Percentiles rank a stretch among this genome's conserved stretches.
phyloP scores from a whole-genome alignment of 495 filamentous ascomycete genomes.

The Penicillium canariense region DNA sequence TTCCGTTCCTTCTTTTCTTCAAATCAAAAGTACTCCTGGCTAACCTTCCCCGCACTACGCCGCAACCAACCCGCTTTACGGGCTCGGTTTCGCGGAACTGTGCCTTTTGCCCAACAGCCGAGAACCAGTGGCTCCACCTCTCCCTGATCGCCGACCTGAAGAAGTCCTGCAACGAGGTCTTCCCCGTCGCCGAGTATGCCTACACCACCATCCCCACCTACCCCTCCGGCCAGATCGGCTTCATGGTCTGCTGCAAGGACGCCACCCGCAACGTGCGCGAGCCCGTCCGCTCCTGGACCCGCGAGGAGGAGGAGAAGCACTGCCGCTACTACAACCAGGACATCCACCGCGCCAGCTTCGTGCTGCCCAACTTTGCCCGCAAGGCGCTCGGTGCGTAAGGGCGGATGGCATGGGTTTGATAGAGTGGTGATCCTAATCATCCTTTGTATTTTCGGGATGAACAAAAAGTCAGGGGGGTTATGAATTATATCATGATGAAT shows the following conservation, averaged over 20 bases:
- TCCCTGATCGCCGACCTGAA: conserved; percentile 85
- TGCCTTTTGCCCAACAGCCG: conserved; percentile 57
- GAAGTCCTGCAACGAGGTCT: conserved; percentile 95
- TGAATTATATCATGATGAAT: conserved; percentile 21
- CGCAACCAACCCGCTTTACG: conserved; percentile 38
- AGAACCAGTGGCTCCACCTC: conserved; percentile 99
- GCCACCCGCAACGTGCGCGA: conserved; percentile 73
- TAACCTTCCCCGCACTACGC: conserved; percentile 30
- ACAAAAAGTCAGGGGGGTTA: conserved; percentile 8
- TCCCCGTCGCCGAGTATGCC: conserved; percentile 95
- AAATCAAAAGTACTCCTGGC: conserved; percentile 15
- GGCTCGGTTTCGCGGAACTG: conserved; percentile 37
- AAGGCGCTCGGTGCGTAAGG: conserved; percentile 58
- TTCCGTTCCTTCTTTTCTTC: not conserved
- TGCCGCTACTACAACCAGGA: conserved; percentile 95
- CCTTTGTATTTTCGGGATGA: conserved; percentile 1
- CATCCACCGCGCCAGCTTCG: conserved; percentile 91
- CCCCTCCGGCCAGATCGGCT: conserved; percentile 98
- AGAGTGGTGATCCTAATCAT: not conserved
- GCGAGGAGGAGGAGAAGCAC: conserved; percentile 86
- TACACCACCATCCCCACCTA: conserved; percentile 99
- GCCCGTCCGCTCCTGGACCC: conserved; percentile 73
- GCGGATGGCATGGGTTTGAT: conserved; percentile 9
- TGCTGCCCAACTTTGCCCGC: conserved; percentile 88
- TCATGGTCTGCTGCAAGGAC: conserved; percentile 99